These are phyloP conservation scores for Albatrellus ellisii DNA, from an alignment of 768 basidiomycete genomes.

Conservation along the genomic window DNA sequence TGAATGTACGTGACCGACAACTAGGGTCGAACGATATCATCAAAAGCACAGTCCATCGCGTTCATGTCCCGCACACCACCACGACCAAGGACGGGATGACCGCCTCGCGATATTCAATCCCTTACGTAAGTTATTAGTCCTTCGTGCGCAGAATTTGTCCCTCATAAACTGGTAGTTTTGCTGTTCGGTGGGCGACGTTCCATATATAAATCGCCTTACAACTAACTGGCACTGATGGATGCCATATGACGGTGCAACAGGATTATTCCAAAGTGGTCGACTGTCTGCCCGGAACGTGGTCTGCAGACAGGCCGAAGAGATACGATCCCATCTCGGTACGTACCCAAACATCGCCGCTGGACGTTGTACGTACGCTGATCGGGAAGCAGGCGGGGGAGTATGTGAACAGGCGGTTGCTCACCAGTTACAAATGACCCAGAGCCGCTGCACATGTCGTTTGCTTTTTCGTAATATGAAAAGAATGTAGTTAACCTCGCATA, in stretches of 20 bases:
- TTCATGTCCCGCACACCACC: slow-evolving; percentile 25
- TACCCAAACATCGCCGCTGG: no score
- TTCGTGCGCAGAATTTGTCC: slow-evolving; percentile 20
- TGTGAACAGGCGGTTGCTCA: no score
- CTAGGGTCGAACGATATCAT: slow-evolving; percentile 27
- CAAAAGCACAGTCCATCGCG: slow-evolving; percentile 40
- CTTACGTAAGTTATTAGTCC: slow-evolving; percentile 35
- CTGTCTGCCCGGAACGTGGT: slow-evolving; percentile 32
- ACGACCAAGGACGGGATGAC: slow-evolving; percentile 23
- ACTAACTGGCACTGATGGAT: no score
- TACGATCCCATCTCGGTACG: slow-evolving; percentile 30
- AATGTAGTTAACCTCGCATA: no score
- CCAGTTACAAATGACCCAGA: no score
- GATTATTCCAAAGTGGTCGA: slow-evolving; percentile 22
- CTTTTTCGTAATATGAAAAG: no score
- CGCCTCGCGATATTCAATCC: slow-evolving; percentile 46
- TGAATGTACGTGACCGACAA: no score
- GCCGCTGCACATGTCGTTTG: no score
- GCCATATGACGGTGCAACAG: slow-evolving; percentile 19
- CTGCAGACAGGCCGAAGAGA: slow-evolving; percentile 32
- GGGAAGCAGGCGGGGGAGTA: no score
- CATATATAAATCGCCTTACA: no score
- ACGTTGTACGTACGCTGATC: no score
- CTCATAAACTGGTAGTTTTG: background rate
- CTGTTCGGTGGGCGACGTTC: background rate